Evolutionary conservation across 768 basidiomycete species (phyloP).

Genomic region (Mrakia frigida): DNA sequence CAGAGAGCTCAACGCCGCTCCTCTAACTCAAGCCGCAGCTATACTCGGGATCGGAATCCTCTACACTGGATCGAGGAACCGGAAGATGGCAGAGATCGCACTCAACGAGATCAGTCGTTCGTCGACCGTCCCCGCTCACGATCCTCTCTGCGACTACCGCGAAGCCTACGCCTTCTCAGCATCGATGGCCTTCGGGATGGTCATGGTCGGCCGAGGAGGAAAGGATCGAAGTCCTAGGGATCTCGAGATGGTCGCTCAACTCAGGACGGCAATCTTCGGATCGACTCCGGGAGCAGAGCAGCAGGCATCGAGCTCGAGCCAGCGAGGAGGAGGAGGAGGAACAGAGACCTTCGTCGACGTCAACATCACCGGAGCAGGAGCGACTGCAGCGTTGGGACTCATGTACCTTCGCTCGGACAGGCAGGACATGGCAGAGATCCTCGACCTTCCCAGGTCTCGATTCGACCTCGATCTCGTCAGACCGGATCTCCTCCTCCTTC

Average conservation of each 20-base stretch:
- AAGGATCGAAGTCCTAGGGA: slow-evolving; percentile 67
- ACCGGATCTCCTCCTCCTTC: slow-evolving; percentile 76
- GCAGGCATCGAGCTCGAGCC: background rate
- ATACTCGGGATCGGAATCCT: slow-evolving; percentile 81
- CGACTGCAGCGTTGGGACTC: slow-evolving; percentile 79
- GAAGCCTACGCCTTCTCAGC: slow-evolving; percentile 88
- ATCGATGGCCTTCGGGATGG: slow-evolving; percentile 88
- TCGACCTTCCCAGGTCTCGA: slow-evolving; percentile 75
- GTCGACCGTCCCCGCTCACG: slow-evolving; percentile 55
- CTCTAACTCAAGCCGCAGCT: slow-evolving; percentile 84
- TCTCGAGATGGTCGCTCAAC: slow-evolving; percentile 25
- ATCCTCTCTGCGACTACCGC: slow-evolving; percentile 78
- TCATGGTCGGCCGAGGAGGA: slow-evolving; percentile 83
- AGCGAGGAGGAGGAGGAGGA: background rate
- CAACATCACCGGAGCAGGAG: slow-evolving; percentile 85
- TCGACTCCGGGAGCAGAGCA: background rate
- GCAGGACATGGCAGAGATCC: slow-evolving; percentile 75
- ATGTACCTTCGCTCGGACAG: slow-evolving; percentile 87
- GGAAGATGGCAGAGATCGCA: slow-evolving; percentile 89
- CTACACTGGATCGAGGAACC: slow-evolving; percentile 78
- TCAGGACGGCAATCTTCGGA: slow-evolving; percentile 20
- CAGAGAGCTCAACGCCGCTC: slow-evolving; percentile 82
- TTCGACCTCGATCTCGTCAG: slow-evolving; percentile 77
- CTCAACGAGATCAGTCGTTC: slow-evolving; percentile 72
- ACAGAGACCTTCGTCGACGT: slow-evolving; percentile 51